Conservation (phyloP, 2,329 filamentous ascomycete species). For the Thelonectria rubi region DNA sequence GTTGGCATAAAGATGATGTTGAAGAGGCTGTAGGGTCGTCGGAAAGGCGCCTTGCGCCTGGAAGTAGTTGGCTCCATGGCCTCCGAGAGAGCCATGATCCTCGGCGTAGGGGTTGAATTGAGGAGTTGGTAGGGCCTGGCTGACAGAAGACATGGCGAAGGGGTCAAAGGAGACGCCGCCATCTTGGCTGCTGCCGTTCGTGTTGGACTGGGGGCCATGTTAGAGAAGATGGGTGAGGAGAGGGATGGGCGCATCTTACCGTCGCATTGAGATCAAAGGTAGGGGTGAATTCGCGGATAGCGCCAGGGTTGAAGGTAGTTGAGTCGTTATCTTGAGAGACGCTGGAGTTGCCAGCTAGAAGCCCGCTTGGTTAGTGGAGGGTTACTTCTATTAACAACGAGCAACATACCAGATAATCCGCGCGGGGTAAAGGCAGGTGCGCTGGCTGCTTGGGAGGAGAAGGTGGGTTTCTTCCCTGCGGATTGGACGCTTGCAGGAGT, state of each 20-base stretch:
- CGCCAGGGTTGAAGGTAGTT: constrained; percentile 63
- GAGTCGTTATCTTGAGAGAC: constrained; percentile 54
- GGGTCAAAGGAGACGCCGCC: constrained; percentile 63
- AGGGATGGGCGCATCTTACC: constrained; percentile 48
- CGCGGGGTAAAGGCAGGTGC: constrained; percentile 87
- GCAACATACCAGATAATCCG: constrained; percentile 54
- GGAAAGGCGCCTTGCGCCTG: constrained; percentile 63
- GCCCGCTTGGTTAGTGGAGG: constrained; percentile 27
- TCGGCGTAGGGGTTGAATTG: constrained; percentile 82
- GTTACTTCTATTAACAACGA: constrained; percentile 13
- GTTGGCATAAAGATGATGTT: constrained; percentile 94
- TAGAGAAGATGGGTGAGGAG: constrained; percentile 4
- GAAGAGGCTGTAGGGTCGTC: constrained; percentile 70
- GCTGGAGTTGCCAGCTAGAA: constrained; percentile 49
- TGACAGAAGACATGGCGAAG: constrained; percentile 68
- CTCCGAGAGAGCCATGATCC: constrained; percentile 68
- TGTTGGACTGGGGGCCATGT: constrained; percentile 43
- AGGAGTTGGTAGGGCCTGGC: constrained; percentile 59
- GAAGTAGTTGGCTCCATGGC: constrained; percentile 72
- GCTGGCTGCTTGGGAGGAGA: constrained; percentile 90
- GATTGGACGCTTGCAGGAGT: constrained; percentile 70
- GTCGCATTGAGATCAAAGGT: constrained; percentile 62
- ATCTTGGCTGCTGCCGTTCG: constrained; percentile 62
- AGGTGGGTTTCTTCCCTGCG: constrained; percentile 73
- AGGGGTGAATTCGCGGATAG: constrained; percentile 69